These are phyloP conservation scores for Fusarium nodosum DNA, from an alignment of 2,329 filamentous ascomycete species.

Conservation along the genomic window DNA sequence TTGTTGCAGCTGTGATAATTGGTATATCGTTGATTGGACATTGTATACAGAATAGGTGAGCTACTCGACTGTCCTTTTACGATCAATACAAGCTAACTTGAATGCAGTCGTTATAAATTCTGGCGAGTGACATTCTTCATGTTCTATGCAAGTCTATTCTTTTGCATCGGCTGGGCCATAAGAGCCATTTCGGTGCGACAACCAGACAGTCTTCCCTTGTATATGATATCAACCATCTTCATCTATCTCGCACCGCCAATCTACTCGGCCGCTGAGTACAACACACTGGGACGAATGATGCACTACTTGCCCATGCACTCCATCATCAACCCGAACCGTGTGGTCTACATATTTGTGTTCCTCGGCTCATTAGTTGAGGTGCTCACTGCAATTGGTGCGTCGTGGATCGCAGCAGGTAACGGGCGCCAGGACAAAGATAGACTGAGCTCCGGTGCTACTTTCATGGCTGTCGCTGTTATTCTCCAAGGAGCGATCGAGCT, in stretches of 20 bases:
- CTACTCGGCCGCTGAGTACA: slow-evolving; percentile 48
- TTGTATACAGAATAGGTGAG: slow-evolving; percentile 39
- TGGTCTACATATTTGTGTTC: slow-evolving; percentile 50
- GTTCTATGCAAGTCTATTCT: slow-evolving; percentile 47
- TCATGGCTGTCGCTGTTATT: slow-evolving; percentile 65
- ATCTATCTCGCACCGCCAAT: slow-evolving; percentile 46
- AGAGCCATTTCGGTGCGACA: slow-evolving; percentile 40
- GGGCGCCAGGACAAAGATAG: slow-evolving; percentile 63
- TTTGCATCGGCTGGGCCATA: slow-evolving; percentile 41
- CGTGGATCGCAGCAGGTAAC: slow-evolving; percentile 46
- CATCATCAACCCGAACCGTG: slow-evolving; percentile 46
- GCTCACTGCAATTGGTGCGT: slow-evolving; percentile 44
- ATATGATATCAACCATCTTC: slow-evolving; percentile 47
- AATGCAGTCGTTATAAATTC: slow-evolving; percentile 41
- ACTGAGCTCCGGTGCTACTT: slow-evolving; percentile 67
- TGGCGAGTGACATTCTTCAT: slow-evolving; percentile 49
- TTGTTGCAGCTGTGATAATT: slow-evolving; percentile 39
- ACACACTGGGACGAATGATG: slow-evolving; percentile 48
- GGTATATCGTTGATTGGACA: slow-evolving; percentile 37
- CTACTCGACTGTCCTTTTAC: fast-evolving
- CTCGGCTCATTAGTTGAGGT: slow-evolving; percentile 44
- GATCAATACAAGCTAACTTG: not conserved
- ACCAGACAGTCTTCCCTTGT: slow-evolving; percentile 42
- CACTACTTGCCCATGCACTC: slow-evolving; percentile 49
- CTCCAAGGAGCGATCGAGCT: slow-evolving; percentile 50